Percentiles rank a stretch among this genome's conserved stretches.
Evolutionary conservation across 23 red algal species (phyloP).

Genomic region (Chondrus crispus): DNA sequence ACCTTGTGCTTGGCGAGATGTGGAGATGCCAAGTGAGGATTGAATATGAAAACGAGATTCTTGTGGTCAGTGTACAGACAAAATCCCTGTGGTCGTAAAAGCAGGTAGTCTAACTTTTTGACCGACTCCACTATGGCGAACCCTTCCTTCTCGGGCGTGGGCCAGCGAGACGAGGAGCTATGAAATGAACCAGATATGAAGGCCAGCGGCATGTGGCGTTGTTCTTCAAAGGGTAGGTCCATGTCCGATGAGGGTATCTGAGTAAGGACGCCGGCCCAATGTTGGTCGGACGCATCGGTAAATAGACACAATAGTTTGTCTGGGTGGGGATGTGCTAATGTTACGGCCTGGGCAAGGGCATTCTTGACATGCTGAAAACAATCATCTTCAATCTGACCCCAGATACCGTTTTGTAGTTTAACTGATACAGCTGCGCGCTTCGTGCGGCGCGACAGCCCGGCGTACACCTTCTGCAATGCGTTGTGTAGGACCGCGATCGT

Average conservation of each 20-base stretch:
- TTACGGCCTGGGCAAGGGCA: background rate
- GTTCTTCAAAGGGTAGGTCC: background rate
- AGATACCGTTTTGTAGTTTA: background rate
- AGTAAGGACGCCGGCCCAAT: background rate
- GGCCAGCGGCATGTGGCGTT: background rate
- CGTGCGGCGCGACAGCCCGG: background rate
- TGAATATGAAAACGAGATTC: background rate
- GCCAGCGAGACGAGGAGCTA: background rate
- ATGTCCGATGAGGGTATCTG: background rate
- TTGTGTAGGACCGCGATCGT: background rate
- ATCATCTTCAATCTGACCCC: background rate
- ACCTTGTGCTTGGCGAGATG: background rate
- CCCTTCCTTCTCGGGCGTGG: background rate
- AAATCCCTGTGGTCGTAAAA: background rate
- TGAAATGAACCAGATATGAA: background rate
- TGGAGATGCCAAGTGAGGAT: background rate
- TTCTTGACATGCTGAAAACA: background rate
- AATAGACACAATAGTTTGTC: background rate
- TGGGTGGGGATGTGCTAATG: background rate
- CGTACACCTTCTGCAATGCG: constrained; percentile 6
- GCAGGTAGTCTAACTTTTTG: background rate
- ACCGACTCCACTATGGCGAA: background rate
- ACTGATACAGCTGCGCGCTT: background rate
- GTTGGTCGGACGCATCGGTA: background rate
- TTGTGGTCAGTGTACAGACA: background rate